phyloP scores from a whole-genome alignment of 148 eudicot genomes.

The Bassia scoparia region DNA sequence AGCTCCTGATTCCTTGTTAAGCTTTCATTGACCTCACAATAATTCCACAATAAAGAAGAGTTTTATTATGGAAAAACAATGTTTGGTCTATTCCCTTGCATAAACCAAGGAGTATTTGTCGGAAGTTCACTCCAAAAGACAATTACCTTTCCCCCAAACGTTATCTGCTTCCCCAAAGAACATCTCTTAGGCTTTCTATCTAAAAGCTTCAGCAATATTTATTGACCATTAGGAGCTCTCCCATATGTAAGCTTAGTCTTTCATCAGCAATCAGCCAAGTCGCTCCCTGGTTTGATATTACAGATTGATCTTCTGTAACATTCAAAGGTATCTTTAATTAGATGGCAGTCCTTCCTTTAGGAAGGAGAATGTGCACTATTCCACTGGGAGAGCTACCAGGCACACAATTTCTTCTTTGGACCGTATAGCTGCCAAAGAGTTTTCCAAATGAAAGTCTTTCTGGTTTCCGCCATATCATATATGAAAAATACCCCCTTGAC shows the following conservation, averaged over 20 bases:
- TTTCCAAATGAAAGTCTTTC: slow-evolving; percentile 27
- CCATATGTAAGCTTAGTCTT: too few relatives aligned
- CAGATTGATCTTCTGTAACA: too few relatives aligned
- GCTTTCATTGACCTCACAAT: too few relatives aligned
- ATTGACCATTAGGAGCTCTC: too few relatives aligned
- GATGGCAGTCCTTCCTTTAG: slow-evolving; percentile 14
- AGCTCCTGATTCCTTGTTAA: too few relatives aligned
- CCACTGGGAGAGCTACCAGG: too few relatives aligned
- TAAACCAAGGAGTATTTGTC: background rate
- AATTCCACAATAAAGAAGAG: background rate
- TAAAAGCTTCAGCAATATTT: too few relatives aligned
- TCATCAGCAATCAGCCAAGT: too few relatives aligned
- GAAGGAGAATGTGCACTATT: slow-evolving; percentile 5
- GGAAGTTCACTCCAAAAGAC: too few relatives aligned
- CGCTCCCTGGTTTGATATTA: too few relatives aligned
- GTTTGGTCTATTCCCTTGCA: background rate
- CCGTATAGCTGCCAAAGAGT: background rate
- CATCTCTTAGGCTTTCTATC: background rate
- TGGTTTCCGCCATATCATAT: slow-evolving; percentile 25
- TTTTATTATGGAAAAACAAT: background rate
- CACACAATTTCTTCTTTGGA: slow-evolving; percentile 13
- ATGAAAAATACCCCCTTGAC: slow-evolving; percentile 4
- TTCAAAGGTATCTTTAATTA: background rate
- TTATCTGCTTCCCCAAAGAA: background rate
- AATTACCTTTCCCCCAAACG: slow-evolving; percentile 4